Conservation (phyloP, 163 green algal species). For the Trebouxia gelatinosa region DNA sequence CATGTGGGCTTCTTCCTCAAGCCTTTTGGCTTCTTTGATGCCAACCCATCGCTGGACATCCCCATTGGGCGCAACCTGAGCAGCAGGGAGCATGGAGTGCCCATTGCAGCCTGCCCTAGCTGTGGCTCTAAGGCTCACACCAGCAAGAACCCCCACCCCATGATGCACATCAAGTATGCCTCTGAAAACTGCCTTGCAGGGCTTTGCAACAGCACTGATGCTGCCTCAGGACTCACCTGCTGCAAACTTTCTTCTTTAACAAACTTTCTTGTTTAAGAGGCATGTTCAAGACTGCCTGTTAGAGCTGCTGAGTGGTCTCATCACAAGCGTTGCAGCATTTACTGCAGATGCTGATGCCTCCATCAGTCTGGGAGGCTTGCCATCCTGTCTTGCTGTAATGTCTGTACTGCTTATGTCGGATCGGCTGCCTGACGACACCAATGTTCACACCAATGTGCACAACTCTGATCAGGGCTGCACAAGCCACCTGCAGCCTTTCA, state of each 20-base stretch:
- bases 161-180: constrained; percentile 26
- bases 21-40: constrained; percentile 60
- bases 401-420: no score
- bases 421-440: no score
- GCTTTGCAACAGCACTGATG: no score
- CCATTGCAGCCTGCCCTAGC: constrained; percentile 19
- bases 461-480: not conserved
- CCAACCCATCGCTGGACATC: constrained; percentile 68
- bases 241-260: not conserved
- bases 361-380: no score
- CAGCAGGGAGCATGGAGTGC: constrained; percentile 26
- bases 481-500: not conserved
- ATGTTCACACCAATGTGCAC: no score
- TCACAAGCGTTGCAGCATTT: not conserved
- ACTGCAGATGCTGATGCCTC: not conserved
- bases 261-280: not conserved
- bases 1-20: constrained; percentile 61
- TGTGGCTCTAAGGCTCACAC: constrained; percentile 24
- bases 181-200: not conserved
- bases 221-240: not conserved
- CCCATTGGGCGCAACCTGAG: constrained; percentile 42
- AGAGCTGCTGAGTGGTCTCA: not conserved
- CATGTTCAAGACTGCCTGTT: not conserved
- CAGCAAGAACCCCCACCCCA: constrained; percentile 29
- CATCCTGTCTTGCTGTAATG: no score